Conservation (phyloP, 176 grass and related monocot genomes). For the Carex kokanica region DNA sequence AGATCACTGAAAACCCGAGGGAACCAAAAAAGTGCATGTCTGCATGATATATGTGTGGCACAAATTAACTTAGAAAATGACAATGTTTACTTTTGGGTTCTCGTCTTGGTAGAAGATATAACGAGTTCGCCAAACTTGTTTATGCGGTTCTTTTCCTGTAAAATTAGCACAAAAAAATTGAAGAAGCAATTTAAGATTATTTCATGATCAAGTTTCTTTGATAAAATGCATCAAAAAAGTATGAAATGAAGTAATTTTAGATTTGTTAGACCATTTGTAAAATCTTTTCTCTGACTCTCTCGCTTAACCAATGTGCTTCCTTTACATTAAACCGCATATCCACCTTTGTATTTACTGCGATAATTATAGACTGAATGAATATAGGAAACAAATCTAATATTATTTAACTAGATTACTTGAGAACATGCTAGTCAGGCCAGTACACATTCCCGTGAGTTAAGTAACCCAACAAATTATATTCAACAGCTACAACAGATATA, state of each 20-base stretch:
- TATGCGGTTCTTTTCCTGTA: constrained; percentile 93
- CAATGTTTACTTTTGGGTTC: constrained; percentile 82
- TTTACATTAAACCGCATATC: constrained; percentile 98
- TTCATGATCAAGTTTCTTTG: constrained; percentile 1
- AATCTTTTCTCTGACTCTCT: constrained; percentile 78
- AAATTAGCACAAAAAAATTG: constrained; percentile 5
- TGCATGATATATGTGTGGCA: neutral
- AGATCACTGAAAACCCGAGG: neutral
- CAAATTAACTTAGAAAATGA: neutral
- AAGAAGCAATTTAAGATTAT: neutral
- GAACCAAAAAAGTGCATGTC: neutral
- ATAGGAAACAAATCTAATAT: neutral
- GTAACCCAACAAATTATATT: neutral
- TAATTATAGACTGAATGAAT: neutral
- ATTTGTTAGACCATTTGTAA: constrained; percentile 60
- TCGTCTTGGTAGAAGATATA: constrained; percentile 94
- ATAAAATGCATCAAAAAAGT: constrained; percentile 6
- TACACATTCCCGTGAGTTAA: neutral
- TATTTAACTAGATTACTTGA: neutral
- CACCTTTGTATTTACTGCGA: constrained; percentile 93
- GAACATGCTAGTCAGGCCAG: neutral
- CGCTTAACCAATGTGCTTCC: constrained; percentile 80
- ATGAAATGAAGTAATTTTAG: constrained; percentile 23
- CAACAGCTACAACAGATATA: neutral
- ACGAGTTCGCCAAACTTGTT: constrained; percentile 94